Conservation (phyloP, 768 basidiomycete species). For the Lactarius evosmus region DNA sequence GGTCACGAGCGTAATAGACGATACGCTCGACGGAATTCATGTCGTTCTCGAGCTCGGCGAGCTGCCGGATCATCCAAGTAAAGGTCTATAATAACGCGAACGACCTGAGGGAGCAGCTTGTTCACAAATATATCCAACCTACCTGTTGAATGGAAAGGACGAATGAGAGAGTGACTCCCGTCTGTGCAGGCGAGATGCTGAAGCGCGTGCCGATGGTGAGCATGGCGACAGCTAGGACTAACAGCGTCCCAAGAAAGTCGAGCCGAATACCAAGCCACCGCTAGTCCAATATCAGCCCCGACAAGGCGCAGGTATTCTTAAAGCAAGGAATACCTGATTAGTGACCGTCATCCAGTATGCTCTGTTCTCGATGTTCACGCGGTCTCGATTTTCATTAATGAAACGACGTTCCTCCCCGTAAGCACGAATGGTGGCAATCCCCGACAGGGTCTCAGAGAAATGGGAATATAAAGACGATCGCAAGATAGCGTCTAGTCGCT, state of each 20-base stretch:
- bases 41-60: slow-evolving; percentile 86
- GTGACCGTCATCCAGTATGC: slow-evolving; percentile 86
- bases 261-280: slow-evolving; percentile 87
- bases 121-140: slow-evolving; percentile 25
- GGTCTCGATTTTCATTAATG: slow-evolving; percentile 65
- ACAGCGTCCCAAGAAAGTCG: slow-evolving; percentile 72
- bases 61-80: slow-evolving; percentile 73
- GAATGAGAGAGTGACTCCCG: slow-evolving; percentile 73
- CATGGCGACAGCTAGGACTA: slow-evolving; percentile 78
- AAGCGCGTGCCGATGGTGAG: slow-evolving; percentile 73
- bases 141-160: slow-evolving; percentile 77
- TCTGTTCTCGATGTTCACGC: slow-evolving; percentile 81
- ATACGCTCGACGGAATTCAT: slow-evolving; percentile 92
- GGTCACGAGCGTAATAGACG: slow-evolving; percentile 70
- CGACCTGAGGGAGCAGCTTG: slow-evolving; percentile 1
- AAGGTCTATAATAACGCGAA: slow-evolving; percentile 44
- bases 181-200: slow-evolving; percentile 74
- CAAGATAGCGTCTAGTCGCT: slow-evolving; percentile 76
- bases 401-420: slow-evolving; percentile 82
- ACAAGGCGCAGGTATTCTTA: slow-evolving; percentile 44
- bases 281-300: slow-evolving; percentile 66
- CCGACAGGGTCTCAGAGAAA: slow-evolving; percentile 87
- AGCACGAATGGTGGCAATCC: slow-evolving; percentile 82
- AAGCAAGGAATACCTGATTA: slow-evolving; percentile 54
- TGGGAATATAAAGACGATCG: slow-evolving; percentile 86